Base-by-base conservation (phyloP, 2,329 filamentous ascomycete species). In the Aspergillus phoenicis region DNA sequence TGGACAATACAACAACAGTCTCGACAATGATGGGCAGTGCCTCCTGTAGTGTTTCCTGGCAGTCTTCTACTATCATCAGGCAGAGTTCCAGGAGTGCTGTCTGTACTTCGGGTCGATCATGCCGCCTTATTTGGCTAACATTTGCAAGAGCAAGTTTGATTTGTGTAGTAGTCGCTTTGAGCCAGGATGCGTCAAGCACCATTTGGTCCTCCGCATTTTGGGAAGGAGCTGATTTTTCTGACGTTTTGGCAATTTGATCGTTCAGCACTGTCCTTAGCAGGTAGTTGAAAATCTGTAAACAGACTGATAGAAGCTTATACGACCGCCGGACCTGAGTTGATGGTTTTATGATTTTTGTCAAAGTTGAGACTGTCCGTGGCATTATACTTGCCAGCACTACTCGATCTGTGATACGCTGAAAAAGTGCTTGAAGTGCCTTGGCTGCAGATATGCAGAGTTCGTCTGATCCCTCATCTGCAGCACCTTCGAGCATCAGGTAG, bases 341-440 rank as follows among this genome's bases (percentile, higher is more conserved):
- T 0, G 87, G 87, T 4, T 90, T 89, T 54, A 96, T 78, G 0
- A 92, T 80, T 69, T 89, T 93, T 2, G 90, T 88, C 24, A 99
- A 79, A 1, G 88, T 87, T 3, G 95, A 98, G 0, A 97, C 86
- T 0, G 91, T 91, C 8, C 93, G 92, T 0, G 96, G 95, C 45
- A 98, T 82, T 70, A 99, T 95, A 63, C 86, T 93, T 8, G 92
- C 91, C 59, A 96, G 80, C 2, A 91, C 87, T n/a, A 90, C 84
- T 51, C 84, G 85, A 68, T 95, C 89, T 56, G 84, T 87, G 47
- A 97, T 82, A 22, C 87, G 85, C 6, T 75, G 70, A 65, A 87
- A 85, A 7, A 95, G 78, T 0, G 85, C 79, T 54, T 85, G 78
- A 2, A 97, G 73, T 6, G 90, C 87, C 11, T 80, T 75, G 3